Base-by-base conservation (phyloP, 2,329 filamentous ascomycete species). In the Apiospora sp. region DNA sequence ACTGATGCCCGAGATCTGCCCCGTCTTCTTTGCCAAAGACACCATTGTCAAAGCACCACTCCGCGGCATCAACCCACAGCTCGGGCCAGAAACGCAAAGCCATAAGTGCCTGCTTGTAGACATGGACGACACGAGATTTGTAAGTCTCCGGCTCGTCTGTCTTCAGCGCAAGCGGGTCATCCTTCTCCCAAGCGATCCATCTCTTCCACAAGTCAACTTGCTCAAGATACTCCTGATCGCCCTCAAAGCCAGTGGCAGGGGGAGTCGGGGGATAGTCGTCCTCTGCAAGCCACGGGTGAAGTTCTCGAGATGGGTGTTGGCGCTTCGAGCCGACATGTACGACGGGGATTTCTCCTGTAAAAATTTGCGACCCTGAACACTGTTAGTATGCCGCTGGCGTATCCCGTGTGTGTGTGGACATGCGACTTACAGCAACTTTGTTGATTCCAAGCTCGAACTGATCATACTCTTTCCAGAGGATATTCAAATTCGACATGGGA, bases 401-500 rank as follows among this genome's bases (percentile, higher is more conserved):
- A 41, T 24, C 34, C 1, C n/a, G 58, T 41, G 37, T 41, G 37
- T 41, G 58, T 41, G n/a, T 12, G 4, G 19, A 22, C 5, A n/a
- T n/a, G 12, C 10, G 30, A 41, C 12, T 80, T 87, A 95, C 94
- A 58, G 95, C 97, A 76, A 94, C 90, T 83, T 98, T 98, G 86
- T 98, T 98, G 73, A 98, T 84, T 7, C 92, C 91, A 90, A 96
- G 95, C 83, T 99, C 96, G 79, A 99, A 99, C 76, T 94, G 92
- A 81, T 98, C 95, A 80, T 99, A 99, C 79, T 99, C 96, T 81
- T 97, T 98, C 97, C 96, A 99, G 19, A 99, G 85, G 70, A 89
- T 89, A 79, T 96, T 94, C 68, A 97, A 90, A 44, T 92, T 93
- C 71, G 92, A 90, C 75, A 94, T 97, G 5, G 97, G 97, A 51